Percentiles rank a stretch among this genome's conserved stretches.
Evolutionary conservation across 1,284 basidiomycete species (phyloP).

Genomic region (Ustilago bromivora): DNA sequence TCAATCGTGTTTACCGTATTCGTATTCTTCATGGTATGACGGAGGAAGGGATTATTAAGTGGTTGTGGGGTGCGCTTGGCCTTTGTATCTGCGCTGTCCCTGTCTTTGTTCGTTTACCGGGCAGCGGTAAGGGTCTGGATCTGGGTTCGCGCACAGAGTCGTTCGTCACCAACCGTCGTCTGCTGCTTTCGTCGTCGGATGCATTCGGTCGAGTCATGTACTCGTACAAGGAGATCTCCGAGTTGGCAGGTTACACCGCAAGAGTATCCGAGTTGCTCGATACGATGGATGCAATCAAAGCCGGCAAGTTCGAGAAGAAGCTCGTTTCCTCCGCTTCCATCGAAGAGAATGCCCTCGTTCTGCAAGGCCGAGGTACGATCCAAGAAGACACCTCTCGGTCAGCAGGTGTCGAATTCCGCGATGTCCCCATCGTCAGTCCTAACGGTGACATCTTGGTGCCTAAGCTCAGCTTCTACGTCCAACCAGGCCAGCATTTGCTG

Average conservation of each 20-base stretch:
- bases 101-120: conserved; percentile 88
- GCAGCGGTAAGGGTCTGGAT: conserved; percentile 69
- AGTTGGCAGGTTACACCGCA: conserved; percentile 94
- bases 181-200: conserved; percentile 78
- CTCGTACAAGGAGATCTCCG: conserved; percentile 90
- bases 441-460: conserved; percentile 90
- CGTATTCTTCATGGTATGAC: conserved; percentile 88
- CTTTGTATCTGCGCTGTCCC: conserved; percentile 93
- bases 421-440: conserved; percentile 94
- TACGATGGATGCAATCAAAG: conserved; percentile 88
- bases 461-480: conserved; percentile 85
- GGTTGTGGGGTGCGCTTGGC: conserved; percentile 96
- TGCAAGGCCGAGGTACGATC: conserved; percentile 82
- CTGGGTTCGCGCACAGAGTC: conserved; percentile 68
- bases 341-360: conserved; percentile 84
- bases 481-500: conserved; percentile 79
- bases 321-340: conserved; percentile 77
- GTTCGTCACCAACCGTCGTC: conserved; percentile 91
- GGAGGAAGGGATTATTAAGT: conserved; percentile 89
- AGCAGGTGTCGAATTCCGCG: conserved; percentile 85
- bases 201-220: conserved; percentile 83
- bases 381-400: conserved; percentile 32
- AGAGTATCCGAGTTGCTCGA: conserved; percentile 89
- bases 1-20: conserved; percentile 83
- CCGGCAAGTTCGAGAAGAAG: conserved; percentile 88